Conservation (phyloP, 148 eudicot species). For the Mesembryanthemum crystallinum region DNA sequence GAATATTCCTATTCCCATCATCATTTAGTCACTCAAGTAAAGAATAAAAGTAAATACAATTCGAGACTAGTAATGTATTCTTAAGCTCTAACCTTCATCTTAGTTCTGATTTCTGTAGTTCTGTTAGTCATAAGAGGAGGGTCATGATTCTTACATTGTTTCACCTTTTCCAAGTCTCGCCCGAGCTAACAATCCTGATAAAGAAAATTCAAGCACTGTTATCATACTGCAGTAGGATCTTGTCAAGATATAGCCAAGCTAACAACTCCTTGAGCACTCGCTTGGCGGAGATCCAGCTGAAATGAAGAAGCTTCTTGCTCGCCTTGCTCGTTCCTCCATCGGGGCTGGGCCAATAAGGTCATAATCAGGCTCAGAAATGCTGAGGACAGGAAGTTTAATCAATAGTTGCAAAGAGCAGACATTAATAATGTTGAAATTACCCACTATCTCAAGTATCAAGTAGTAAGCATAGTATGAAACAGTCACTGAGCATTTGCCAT, state of each 20-base stretch:
- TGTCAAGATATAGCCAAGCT: slow-evolving; percentile 49
- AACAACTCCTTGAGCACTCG: slow-evolving; percentile 29
- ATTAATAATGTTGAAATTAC: no score
- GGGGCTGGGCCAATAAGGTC: not conserved
- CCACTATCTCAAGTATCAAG: no score
- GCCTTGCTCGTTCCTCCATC: slow-evolving; percentile 37
- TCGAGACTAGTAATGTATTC: not conserved
- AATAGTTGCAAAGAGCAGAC: no score
- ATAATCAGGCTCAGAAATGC: no score
- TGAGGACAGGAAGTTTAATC: no score
- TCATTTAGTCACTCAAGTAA: slow-evolving; percentile 4
- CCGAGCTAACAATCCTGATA: not conserved
- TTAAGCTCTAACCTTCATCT: not conserved
- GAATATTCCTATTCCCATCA: not conserved
- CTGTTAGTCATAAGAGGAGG: not conserved
- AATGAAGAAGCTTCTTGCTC: slow-evolving; percentile 33
- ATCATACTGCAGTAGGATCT: slow-evolving; percentile 31
- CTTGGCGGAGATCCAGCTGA: slow-evolving; percentile 21
- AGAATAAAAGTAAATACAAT: slow-evolving; percentile 7
- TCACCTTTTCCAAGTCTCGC: not conserved
- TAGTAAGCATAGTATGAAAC: no score
- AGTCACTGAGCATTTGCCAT: no score
- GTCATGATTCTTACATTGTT: not conserved
- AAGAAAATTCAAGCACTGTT: slow-evolving; percentile 60
- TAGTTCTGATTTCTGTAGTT: not conserved